Base-by-base conservation (phyloP, 768 basidiomycete species). In the Leucocoprinus leucothites region DNA sequence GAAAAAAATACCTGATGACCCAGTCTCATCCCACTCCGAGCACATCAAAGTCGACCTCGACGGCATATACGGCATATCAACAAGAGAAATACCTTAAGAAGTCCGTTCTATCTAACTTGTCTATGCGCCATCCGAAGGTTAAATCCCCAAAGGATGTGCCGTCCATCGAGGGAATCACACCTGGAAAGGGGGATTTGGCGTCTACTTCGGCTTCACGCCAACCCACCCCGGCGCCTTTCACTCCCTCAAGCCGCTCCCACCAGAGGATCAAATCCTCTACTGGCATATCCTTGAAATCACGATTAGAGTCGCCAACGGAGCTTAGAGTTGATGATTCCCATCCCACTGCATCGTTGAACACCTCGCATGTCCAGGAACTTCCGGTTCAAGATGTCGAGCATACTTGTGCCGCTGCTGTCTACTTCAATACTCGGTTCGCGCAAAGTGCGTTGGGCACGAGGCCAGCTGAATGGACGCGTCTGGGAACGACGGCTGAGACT, bases 351-450 rank as follows among this genome's bases (percentile, higher is more conserved):
- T 31, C 31, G 11, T 31, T 11, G 11, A 13, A 38, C 3, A 13
- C 3, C 38, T 38, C 7, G 3, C 4, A n/a, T n/a, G 38, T n/a
- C 14, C 16, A 4, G 9, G 38, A 38, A 13, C 38, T n/a, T 9
- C 7, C 7, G 9, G 7, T 38, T 38, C 7, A n/a, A 38, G 7
- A n/a, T 38, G 16, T n/a, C 38, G 38, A 21, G 1, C 53, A 55
- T 24, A 7, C 18, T 7, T 9, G 46, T 9, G 46, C 47, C 5
- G 13, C 3, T 16, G 31, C 13, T 6, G 34, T 35, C 8, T 55
- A 48, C 28, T 48, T 48, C 53, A 47, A 55, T 22, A 48, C 46
- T 11, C 53, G 53, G 7, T 48, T 48, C n/a, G 1, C 28, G 13
- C 53, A 21, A 35, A 42, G 13, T 25, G 6, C 4, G n/a, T 21